Conservation (phyloP, 495 filamentous ascomycete species). For the Chaetomium tenue region DNA sequence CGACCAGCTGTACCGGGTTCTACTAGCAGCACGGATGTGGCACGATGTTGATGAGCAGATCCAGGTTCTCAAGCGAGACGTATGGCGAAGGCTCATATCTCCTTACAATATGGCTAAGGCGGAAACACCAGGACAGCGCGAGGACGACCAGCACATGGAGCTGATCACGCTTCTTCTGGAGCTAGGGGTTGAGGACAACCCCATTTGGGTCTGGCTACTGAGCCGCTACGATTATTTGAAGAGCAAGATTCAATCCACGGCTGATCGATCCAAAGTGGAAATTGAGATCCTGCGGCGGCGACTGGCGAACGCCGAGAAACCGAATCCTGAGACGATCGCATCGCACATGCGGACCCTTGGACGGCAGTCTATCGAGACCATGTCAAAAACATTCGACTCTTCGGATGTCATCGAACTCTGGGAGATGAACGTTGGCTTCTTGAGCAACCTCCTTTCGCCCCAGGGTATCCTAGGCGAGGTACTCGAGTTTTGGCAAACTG, state of each 20-base stretch:
- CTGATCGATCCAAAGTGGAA: conserved; percentile 80
- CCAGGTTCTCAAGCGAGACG: conserved; percentile 78
- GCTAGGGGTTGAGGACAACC: conserved; percentile 90
- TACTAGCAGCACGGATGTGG: conserved; percentile 94
- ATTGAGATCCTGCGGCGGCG: conserved; percentile 85
- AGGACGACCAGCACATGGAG: conserved; percentile 82
- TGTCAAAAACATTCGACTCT: conserved; percentile 62
- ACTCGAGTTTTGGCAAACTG: conserved; percentile 89
- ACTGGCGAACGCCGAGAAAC: conserved; percentile 68
- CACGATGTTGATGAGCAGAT: conserved; percentile 82
- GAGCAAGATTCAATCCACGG: conserved; percentile 70
- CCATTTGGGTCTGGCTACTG: conserved; percentile 91
- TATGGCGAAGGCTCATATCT: conserved; percentile 74
- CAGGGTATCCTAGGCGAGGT: conserved; percentile 85
- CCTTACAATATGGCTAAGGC: conserved; percentile 49
- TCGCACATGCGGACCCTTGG: conserved; percentile 69
- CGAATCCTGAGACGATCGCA: conserved; percentile 64
- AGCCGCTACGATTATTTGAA: conserved; percentile 87
- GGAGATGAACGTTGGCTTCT: conserved; percentile 73
- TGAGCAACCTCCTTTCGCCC: conserved; percentile 69
- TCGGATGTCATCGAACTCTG: conserved; percentile 80
- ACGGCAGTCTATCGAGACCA: conserved; percentile 57
- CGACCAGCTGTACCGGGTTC: conserved; percentile 73
- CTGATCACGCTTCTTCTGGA: conserved; percentile 84
- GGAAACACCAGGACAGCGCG: conserved; percentile 43